Evolutionary conservation across 345 rosid species (phyloP).

Genomic region (Luvunga scandens): DNA sequence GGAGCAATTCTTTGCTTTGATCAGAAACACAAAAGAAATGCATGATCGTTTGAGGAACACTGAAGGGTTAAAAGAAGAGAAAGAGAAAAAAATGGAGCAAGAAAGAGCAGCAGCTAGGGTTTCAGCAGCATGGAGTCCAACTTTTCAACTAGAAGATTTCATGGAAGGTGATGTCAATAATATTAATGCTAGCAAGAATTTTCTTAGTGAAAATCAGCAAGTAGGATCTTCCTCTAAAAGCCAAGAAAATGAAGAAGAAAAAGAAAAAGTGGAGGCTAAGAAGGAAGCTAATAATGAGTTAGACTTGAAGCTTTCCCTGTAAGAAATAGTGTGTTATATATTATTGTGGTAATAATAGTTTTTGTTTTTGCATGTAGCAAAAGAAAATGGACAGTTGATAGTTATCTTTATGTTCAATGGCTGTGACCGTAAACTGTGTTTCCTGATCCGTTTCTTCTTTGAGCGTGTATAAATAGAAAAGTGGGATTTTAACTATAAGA

Average conservation of each 20-base stretch:
- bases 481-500: neutral
- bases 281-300: neutral
- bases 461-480: neutral
- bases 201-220: neutral
- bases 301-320: conserved; percentile 20
- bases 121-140: conserved; percentile 22
- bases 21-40: conserved; percentile 25
- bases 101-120: neutral
- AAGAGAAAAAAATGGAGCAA: neutral
- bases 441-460: neutral
- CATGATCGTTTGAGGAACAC: conserved; percentile 10
- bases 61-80: neutral
- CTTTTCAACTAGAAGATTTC: conserved; percentile 29
- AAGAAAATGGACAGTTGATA: neutral
- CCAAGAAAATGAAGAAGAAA: neutral
- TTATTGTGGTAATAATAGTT: neutral
- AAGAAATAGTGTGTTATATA: neutral
- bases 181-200: neutral
- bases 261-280: neutral
- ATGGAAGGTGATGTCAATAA: neutral
- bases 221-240: conserved; percentile 17
- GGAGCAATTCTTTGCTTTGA: conserved; percentile 34
- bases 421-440: neutral
- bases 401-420: neutral
- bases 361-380: neutral